Evolutionary conservation across 1,139 yeast genomes (phyloP).

Genomic region (Saccharomyces hybrid): DNA sequence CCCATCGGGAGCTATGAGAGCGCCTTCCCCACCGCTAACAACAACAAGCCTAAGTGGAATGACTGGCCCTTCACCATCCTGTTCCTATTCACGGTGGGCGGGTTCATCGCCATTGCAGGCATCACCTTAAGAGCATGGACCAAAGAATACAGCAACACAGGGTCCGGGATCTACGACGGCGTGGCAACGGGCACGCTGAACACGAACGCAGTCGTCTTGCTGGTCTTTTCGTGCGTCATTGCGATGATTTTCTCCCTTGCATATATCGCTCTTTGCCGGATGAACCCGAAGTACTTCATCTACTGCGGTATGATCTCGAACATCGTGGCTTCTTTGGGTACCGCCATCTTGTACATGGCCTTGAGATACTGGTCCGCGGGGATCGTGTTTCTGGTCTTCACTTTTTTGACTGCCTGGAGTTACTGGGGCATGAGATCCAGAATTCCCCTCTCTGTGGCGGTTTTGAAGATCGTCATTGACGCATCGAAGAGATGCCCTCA

Average conservation of each 20-base stretch:
- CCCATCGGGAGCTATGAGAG: constrained; percentile 58
- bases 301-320: constrained; percentile 62
- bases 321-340: constrained; percentile 61
- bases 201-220: constrained; percentile 64
- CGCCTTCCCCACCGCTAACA: constrained; percentile 29
- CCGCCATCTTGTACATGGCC: constrained; percentile 64
- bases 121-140: constrained; percentile 61
- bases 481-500: constrained; percentile 69
- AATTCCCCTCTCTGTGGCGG: constrained; percentile 67
- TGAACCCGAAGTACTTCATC: constrained; percentile 62
- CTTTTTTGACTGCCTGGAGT: constrained; percentile 57
- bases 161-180: constrained; percentile 57
- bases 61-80: constrained; percentile 68
- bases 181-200: constrained; percentile 52
- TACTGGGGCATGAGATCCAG: constrained; percentile 68
- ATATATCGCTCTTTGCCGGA: constrained; percentile 54
- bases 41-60: constrained; percentile 57
- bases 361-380: constrained; percentile 69
- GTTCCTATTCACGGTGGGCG: constrained; percentile 54
- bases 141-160: constrained; percentile 46
- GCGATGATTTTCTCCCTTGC: constrained; percentile 51
- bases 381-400: constrained; percentile 59
- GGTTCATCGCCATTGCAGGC: constrained; percentile 65
- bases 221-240: constrained; percentile 58
- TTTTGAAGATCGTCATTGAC: constrained; percentile 63